phyloP scores from a whole-genome alignment of 1,139 yeast genomes.

The Yamadazyma epiphylla region DNA sequence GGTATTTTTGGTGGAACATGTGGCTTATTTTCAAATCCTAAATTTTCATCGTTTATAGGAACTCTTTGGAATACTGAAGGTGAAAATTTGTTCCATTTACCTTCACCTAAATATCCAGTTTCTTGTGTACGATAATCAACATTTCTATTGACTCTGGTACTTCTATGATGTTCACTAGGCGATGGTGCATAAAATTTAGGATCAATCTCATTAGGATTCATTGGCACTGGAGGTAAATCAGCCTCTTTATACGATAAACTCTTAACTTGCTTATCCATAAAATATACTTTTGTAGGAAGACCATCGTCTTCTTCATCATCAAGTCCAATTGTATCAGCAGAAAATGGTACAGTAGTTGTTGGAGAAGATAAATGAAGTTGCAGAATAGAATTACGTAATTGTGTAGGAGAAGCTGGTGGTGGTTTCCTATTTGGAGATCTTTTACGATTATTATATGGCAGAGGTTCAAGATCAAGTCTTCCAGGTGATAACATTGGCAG shows the following conservation, averaged over 20 bases:
- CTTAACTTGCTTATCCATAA: constrained; percentile 32
- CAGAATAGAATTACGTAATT: constrained; percentile 4
- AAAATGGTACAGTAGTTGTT: constrained; percentile 35
- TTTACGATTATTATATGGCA: no score
- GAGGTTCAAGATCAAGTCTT: neutral
- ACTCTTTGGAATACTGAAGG: constrained; percentile 38
- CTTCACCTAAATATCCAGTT: constrained; percentile 38
- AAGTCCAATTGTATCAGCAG: constrained; percentile 43
- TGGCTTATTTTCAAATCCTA: constrained; percentile 32
- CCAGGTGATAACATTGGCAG: constrained; percentile 1
- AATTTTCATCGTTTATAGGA: constrained; percentile 19
- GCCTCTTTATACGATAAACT: constrained; percentile 23
- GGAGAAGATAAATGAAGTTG: constrained; percentile 6
- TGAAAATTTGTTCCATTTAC: constrained; percentile 35
- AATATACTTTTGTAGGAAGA: constrained; percentile 34
- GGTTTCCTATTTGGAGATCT: constrained; percentile 17
- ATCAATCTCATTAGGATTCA: constrained; percentile 36
- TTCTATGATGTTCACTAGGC: constrained; percentile 34
- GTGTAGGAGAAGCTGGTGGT: constrained; percentile 12
- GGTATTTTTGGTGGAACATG: constrained; percentile 56
- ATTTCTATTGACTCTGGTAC: constrained; percentile 17
- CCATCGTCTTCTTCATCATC: constrained; percentile 21
- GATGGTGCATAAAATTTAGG: constrained; percentile 47
- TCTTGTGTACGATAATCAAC: constrained; percentile 23
- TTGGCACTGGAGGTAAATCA: constrained; percentile 14